Base-by-base conservation (phyloP, 2,329 filamentous ascomycete genomes). In the Polytolypa hystricis region DNA sequence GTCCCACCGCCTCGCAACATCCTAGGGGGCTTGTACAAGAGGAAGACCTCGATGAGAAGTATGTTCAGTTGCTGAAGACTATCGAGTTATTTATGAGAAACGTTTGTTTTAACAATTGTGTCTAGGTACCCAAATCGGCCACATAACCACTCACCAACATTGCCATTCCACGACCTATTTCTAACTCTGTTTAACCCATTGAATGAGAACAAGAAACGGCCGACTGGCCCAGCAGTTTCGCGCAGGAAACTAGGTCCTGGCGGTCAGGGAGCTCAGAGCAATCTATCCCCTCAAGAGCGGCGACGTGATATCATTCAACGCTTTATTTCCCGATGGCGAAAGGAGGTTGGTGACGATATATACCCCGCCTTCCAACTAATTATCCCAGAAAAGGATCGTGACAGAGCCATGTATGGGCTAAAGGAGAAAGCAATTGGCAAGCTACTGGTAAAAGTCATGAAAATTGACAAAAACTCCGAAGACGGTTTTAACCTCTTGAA, bases 351-450 rank as follows among this genome's bases (percentile, higher is more conserved):
- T 17, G 67, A 84, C 48, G 91, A 98, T 58, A 84, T 98, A 50
- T 96, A 91, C 54, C 91, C 91, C 0, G 89, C 85, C 2, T 73
- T 98, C 58, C 79, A 91, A 14, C 72, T 98, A 31, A 94, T 96
- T 39, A 70, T 95, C 3, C 87, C 89, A 0, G 85, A 93, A 51
- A 93, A 93, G 54, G 91, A 98, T 53, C 77, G 86, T 26, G 86
- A 96, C 51, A 76, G 91, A 32, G 81, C 82, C 12, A 86, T 94
- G 67, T 98, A 96, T 52, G 85, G 89, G 1, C 67, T 98, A 27
- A 96, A 96, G 55, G 91, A 98, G 64, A 87, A 81, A 55, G 75
- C 79, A 4, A 86, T 98, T 41, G 89, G 81, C 7, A 94, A 86
- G 54, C 64, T 96, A 14, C 67, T 96, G n/a, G 83, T 95, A 40